Conservation (phyloP, 345 rosid species). For the Murraya paniculata region DNA sequence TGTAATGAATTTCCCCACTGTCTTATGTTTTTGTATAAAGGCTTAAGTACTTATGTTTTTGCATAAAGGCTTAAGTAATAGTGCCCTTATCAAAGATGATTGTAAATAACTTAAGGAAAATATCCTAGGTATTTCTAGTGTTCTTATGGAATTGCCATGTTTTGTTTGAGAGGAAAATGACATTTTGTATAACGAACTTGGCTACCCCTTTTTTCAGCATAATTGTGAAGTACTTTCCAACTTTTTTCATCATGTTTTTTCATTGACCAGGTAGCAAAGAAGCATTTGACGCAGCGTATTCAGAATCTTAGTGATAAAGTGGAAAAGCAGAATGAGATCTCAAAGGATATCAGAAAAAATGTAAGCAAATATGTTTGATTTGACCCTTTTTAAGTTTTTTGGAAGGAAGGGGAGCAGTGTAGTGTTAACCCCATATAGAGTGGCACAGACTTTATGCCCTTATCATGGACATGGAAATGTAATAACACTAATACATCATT, state of each 20-base stretch:
- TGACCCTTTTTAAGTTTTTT: background rate
- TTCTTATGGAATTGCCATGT: background rate
- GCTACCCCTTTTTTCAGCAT: background rate
- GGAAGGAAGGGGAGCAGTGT: background rate
- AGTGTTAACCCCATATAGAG: background rate
- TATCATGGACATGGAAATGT: background rate
- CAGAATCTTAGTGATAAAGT: conserved; percentile 73
- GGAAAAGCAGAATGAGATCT: conserved; percentile 73
- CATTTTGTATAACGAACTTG: background rate
- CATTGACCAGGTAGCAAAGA: conserved; percentile 69
- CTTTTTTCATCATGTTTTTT: conserved; percentile 5
- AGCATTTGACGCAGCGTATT: conserved; percentile 76
- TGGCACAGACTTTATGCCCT: background rate
- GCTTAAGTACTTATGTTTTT: background rate
- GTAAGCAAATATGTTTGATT: conserved; percentile 29
- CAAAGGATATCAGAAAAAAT: conserved; percentile 58
- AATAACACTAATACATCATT: background rate
- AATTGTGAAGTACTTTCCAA: background rate
- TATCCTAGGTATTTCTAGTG: background rate
- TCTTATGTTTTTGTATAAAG: background rate
- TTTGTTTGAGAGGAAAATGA: background rate
- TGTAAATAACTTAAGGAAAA: background rate
- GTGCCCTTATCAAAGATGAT: background rate
- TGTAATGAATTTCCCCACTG: background rate
- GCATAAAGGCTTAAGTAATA: background rate